Conservation (phyloP, 495 filamentous ascomycete species). For the Annulohypoxylon bovei region DNA sequence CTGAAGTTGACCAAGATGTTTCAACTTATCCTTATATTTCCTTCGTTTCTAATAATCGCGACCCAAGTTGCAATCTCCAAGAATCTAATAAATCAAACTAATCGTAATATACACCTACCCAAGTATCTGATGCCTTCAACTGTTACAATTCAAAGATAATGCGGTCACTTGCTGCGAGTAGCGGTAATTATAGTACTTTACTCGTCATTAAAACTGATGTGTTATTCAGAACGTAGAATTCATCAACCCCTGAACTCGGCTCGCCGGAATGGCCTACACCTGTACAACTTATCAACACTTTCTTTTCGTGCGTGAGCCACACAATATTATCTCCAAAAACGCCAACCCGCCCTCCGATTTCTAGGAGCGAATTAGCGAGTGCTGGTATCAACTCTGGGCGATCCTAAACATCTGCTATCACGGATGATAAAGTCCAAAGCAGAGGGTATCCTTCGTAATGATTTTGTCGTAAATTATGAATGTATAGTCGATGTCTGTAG, state of each 20-base stretch:
- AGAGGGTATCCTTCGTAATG: neutral
- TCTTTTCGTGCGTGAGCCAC: neutral
- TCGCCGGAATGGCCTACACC: neutral
- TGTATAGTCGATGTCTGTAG: neutral
- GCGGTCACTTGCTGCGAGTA: neutral
- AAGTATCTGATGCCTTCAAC: neutral
- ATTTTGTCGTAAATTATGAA: slow-evolving; percentile 11
- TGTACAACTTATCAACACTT: neutral
- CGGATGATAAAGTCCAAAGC: neutral
- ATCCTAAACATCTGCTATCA: neutral
- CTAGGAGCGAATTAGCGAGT: slow-evolving; percentile 1
- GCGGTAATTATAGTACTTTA: neutral
- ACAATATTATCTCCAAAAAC: slow-evolving; percentile 13
- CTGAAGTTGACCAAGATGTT: no score
- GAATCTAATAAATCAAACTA: neutral
- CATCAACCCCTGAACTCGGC: neutral
- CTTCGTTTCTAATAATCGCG: neutral
- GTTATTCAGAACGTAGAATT: slow-evolving; percentile 7
- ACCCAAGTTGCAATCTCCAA: neutral
- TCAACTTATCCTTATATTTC: no score
- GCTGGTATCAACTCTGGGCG: slow-evolving; percentile 19
- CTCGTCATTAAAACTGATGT: slow-evolving; percentile 7
- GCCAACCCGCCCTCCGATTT: slow-evolving; percentile 8
- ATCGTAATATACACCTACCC: neutral
- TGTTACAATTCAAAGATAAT: neutral